Evolutionary conservation across 1,284 basidiomycete genomes (phyloP), one percentile per base, ranked within the genome.

Genomic region (Microbotryomycetes sp.): DNA sequence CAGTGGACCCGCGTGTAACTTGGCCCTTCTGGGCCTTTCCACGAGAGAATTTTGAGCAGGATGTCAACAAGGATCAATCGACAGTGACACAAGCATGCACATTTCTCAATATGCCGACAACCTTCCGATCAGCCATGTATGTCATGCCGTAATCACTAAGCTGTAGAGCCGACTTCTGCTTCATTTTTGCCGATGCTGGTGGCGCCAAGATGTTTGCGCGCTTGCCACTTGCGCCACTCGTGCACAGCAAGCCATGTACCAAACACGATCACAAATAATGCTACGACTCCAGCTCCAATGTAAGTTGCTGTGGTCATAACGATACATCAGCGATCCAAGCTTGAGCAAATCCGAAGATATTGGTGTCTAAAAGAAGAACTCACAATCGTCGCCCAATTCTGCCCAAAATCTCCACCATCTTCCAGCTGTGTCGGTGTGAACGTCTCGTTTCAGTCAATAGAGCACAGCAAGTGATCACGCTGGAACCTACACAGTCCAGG

Each of bases 331-430:
- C 56, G 26, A 36, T 36, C 48, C 23, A 14, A 22, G n/a, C 16
- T 49, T 6, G 30, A 22, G n/a, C 6, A 25, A 32, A 16, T 1
- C 26, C 25, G 15, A 2, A 4, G 22, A 29, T 12, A 7, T 4
- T n/a, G 22, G n/a, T 25, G n/a, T n/a, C n/a, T 14, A 3, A 22
- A 6, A 3, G 7, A 55, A 19, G 22, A 19, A 45, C 56, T 5
- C 9, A 51, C 68, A 70, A 19, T 74, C 67, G 52, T 77, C 75
- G 59, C 74, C 75, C 22, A 74, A 69, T 14, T 67, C 59, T 19
- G 62, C 54, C 76, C 76, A 77, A 58, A 74, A 76, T 6, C 74
- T 62, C 76, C 76, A 77, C 76, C 76, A 77, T 30, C 71, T 56
- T 12, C 76, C 76, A 54, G 72, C 74, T 42, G 52, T 4, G 29